Evolutionary conservation across 2,329 filamentous ascomycete genomes (phyloP), one percentile per base, ranked within the genome.

Genomic region (Metarhizium rileyi): DNA sequence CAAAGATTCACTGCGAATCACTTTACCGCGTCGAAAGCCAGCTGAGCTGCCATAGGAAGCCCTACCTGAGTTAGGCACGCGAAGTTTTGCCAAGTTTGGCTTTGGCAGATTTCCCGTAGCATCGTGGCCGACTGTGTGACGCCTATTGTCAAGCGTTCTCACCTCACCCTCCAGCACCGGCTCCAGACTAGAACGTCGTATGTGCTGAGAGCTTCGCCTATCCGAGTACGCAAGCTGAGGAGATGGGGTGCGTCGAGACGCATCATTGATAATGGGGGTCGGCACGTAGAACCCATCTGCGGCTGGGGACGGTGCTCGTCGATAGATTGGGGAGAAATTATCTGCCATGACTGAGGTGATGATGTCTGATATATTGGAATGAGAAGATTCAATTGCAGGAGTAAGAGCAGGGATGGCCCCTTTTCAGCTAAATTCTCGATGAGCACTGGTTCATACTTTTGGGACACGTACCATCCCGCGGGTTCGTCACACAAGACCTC

Each of bases 371-470:
- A 50, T 5, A n/a, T 43, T n/a, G 36, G 22, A 14, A 42, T 67
- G 42, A 88, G 25, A 9, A 8, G 35, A 20, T 14, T 5, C 10
- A 33, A 33, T 16, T 4, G 14, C 30, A 33, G 30, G 10, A 33
- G n/a, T 14, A 38, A 20, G 16, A 6, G 5, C 18, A n/a, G 18
- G 4, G 18, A 22, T 38, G 18, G 14, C 5, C 3, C n/a, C 5
- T n/a, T 36, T 16, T 18, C 33, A 16, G n/a, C 12, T 36, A 10
- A 3, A 16, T 36, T 3, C 33, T 36, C 33, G n/a, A 36, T 16
- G 3, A 6, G n/a, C 14, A 16, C 33, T 16, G 14, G 33, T 36
- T 74, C 30, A 81, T 69, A 1, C 78, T 77, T 54, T 80, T 75
- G 50, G 73, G 70, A 6, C 67, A 68, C 12, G 81, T 63, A n/a